phyloP scores from a whole-genome alignment of 2,329 filamentous ascomycete genomes.

The Ophiocordyceps camponoti-rufipedis region DNA sequence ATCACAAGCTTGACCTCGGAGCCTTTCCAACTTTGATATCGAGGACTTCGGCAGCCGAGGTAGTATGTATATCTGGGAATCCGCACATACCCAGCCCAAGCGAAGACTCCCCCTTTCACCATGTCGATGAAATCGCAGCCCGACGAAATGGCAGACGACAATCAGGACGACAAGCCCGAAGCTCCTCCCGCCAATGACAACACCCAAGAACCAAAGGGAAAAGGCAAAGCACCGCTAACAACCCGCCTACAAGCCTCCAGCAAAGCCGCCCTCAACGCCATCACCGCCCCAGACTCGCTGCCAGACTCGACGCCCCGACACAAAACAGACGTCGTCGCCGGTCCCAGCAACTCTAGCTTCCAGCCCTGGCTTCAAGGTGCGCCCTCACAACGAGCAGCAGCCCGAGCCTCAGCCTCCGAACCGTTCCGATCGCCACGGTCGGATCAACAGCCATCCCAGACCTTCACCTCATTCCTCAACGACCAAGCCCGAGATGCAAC shows the following conservation, averaged over 20 bases:
- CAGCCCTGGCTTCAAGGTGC: neutral
- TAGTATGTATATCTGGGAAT: too few relatives aligned
- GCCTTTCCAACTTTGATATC: too few relatives aligned
- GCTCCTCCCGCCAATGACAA: too few relatives aligned
- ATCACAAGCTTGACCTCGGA: too few relatives aligned
- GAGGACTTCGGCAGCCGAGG: too few relatives aligned
- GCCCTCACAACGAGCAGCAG: neutral
- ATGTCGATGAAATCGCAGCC: too few relatives aligned
- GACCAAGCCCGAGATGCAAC: neutral
- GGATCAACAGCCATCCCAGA: neutral
- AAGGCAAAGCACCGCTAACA: slow-evolving; percentile 3
- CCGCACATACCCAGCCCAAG: too few relatives aligned
- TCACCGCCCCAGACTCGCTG: slow-evolving; percentile 3
- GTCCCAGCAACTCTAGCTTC: neutral
- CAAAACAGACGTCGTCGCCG: slow-evolving; percentile 4
- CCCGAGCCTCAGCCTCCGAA: neutral
- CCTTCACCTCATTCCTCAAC: slow-evolving; percentile 1
- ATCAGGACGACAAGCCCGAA: too few relatives aligned
- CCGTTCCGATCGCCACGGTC: neutral
- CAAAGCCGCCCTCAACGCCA: slow-evolving; percentile 9
- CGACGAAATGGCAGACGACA: too few relatives aligned
- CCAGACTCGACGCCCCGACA: slow-evolving; percentile 4
- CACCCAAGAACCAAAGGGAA: neutral
- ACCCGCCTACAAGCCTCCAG: slow-evolving; percentile 11
- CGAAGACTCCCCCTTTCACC: too few relatives aligned